Conservation (phyloP, 2,329 filamentous ascomycete genomes). For the Trichothecium roseum region DNA sequence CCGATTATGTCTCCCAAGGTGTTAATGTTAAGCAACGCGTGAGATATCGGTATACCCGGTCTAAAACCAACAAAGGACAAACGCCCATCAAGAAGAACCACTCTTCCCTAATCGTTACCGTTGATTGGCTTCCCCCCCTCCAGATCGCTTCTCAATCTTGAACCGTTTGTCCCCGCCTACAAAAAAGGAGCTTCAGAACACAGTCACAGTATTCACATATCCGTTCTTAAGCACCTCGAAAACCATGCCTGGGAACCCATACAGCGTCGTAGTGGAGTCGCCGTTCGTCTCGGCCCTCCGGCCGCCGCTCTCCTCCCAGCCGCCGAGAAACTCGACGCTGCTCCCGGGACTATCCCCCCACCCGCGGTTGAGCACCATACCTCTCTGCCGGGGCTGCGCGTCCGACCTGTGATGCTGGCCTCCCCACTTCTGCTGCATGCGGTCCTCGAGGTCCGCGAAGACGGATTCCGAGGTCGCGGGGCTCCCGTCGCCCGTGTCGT, state of each 20-base stretch:
- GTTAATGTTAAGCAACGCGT: too few species aligned
- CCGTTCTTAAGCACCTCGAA: conserved; percentile 96
- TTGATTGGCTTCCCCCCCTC: too few species aligned
- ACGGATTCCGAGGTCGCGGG: conserved; percentile 60
- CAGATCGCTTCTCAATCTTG: too few species aligned
- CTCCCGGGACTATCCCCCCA: conserved; percentile 89
- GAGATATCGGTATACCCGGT: too few species aligned
- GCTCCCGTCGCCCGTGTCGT: conserved; percentile 30
- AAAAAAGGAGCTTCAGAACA: conserved; percentile 49
- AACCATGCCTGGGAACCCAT: conserved; percentile 84
- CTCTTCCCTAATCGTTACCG: too few species aligned
- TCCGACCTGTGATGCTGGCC: conserved; percentile 33
- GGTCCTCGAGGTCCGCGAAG: conserved; percentile 62
- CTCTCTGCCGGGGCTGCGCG: conserved; percentile 40
- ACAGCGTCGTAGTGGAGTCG: conserved; percentile 68
- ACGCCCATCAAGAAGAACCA: too few species aligned
- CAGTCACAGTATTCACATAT: conserved; percentile 77
- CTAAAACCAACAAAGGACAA: too few species aligned
- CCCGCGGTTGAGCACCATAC: conserved; percentile 86
- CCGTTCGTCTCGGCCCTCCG: conserved; percentile 44
- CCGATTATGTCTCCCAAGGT: too few species aligned
- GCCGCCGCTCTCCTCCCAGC: conserved; percentile 67
- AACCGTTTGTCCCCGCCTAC: too few species aligned
- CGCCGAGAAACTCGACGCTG: conserved; percentile 75
- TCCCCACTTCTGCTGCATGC: conserved; percentile 59